Conservation (phyloP, 1,139 yeast genomes). For the Protomyces lactucae-debilis region DNA sequence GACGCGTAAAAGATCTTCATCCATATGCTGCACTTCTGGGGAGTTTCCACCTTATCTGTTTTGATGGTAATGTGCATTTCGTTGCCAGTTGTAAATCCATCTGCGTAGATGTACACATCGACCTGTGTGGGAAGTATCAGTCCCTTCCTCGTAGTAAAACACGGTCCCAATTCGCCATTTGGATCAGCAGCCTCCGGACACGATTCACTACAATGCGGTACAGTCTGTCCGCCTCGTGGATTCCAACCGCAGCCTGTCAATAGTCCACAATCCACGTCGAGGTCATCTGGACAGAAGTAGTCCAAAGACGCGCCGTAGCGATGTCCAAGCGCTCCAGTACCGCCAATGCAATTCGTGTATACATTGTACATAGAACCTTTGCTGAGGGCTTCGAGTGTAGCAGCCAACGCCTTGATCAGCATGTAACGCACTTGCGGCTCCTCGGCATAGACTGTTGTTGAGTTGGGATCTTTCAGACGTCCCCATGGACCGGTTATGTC, state of each 20-base stretch:
- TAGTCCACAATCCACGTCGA: too few relatives aligned
- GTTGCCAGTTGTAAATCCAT: not conserved
- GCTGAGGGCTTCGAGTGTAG: too few relatives aligned
- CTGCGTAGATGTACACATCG: not conserved
- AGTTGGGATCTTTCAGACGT: too few relatives aligned
- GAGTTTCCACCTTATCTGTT: not conserved
- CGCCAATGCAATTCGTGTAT: too few relatives aligned
- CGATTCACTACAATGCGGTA: not conserved
- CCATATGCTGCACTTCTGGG: not conserved
- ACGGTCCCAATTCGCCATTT: not conserved
- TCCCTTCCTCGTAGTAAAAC: not conserved
- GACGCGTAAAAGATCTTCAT: not conserved
- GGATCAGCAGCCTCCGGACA: not conserved
- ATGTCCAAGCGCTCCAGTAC: too few relatives aligned
- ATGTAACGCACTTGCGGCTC: not conserved
- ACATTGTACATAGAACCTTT: too few relatives aligned
- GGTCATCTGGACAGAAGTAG: too few relatives aligned
- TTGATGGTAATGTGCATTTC: not conserved
- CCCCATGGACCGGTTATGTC: too few relatives aligned
- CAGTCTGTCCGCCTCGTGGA: not conserved
- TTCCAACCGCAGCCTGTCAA: not conserved
- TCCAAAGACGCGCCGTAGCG: too few relatives aligned
- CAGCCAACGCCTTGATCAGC: not conserved
- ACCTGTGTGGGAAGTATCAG: not conserved
- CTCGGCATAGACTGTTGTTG: too few relatives aligned